phyloP scores from a whole-genome alignment of 805 yeast genomes.

The Lipomyces yamadae region DNA sequence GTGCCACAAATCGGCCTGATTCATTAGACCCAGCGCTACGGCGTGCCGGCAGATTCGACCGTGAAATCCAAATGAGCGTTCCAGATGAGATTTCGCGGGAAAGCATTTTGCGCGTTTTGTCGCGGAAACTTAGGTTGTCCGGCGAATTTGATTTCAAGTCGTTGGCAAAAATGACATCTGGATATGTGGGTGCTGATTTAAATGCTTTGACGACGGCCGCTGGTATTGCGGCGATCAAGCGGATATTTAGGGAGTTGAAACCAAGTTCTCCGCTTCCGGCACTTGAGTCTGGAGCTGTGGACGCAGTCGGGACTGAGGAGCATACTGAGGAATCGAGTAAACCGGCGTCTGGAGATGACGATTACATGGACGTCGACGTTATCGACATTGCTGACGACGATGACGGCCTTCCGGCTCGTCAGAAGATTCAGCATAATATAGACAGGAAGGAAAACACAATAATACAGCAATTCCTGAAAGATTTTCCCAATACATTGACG shows the following conservation, averaged over 20 bases:
- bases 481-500: conserved; percentile 80
- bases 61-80: conserved; percentile 93
- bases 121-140: conserved; percentile 64
- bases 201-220: conserved; percentile 92
- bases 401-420: conserved; percentile 37
- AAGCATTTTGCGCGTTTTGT: conserved; percentile 58
- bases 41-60: conserved; percentile 95
- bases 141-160: conserved; percentile 70
- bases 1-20: conserved; percentile 97
- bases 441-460: conserved; percentile 48
- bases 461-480: conserved; percentile 70
- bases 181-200: conserved; percentile 96
- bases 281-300: conserved; percentile 15
- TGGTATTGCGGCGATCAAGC: conserved; percentile 89
- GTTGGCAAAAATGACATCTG: conserved; percentile 92
- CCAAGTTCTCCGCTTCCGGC: conserved; percentile 49
- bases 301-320: conserved; percentile 11
- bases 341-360: conserved; percentile 10
- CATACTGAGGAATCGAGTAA: conserved; percentile 15
- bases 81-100: conserved; percentile 85
- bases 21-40: conserved; percentile 91
- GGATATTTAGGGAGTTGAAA: conserved; percentile 68
- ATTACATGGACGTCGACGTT: conserved; percentile 27
- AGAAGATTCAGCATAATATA: conserved; percentile 24
- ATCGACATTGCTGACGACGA: conserved; percentile 45